These are phyloP conservation scores for Panellus pusillus DNA, from an alignment of 768 basidiomycete species.

Conservation along the genomic window DNA sequence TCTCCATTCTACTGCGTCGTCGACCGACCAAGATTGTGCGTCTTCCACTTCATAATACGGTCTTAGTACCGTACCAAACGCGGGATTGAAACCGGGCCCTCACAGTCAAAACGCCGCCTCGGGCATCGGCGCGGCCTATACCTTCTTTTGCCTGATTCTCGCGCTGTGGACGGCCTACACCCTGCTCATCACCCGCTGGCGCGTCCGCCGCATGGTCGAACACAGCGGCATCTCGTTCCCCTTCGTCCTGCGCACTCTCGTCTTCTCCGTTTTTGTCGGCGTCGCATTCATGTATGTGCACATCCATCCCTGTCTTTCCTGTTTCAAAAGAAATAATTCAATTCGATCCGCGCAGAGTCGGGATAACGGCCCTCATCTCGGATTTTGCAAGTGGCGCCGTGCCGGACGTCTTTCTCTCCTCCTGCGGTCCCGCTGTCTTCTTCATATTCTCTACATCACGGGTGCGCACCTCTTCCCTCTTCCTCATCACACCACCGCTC, in stretches of 20 bases:
- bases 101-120: slow-evolving; percentile 6
- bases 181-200: slow-evolving; percentile 14
- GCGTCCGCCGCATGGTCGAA: slow-evolving; percentile 11
- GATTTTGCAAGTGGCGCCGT: slow-evolving; percentile 4
- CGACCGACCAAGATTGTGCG: neutral
- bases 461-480: too few species aligned
- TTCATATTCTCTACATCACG: slow-evolving; percentile 16
- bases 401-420: slow-evolving; percentile 13
- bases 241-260: slow-evolving; percentile 10
- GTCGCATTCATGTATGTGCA: slow-evolving; percentile 12
- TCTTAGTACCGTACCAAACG: too few species aligned
- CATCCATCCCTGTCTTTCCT: neutral
- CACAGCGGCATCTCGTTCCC: slow-evolving; percentile 41
- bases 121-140: slow-evolving; percentile 9
- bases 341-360: slow-evolving; percentile 10
- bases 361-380: slow-evolving; percentile 10
- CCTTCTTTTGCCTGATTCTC: slow-evolving; percentile 4
- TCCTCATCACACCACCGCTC: too few species aligned
- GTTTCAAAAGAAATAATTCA: neutral
- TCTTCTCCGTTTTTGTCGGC: slow-evolving; percentile 13
- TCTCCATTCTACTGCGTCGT: slow-evolving; percentile 15
- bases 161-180: slow-evolving; percentile 4
- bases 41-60: neutral
- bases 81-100: too few species aligned
- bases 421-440: slow-evolving; percentile 14